Percentiles rank a stretch among this genome's conserved stretches.
Evolutionary conservation across 2,329 filamentous ascomycete genomes (phyloP).

Genomic region (Fusarium sp.): DNA sequence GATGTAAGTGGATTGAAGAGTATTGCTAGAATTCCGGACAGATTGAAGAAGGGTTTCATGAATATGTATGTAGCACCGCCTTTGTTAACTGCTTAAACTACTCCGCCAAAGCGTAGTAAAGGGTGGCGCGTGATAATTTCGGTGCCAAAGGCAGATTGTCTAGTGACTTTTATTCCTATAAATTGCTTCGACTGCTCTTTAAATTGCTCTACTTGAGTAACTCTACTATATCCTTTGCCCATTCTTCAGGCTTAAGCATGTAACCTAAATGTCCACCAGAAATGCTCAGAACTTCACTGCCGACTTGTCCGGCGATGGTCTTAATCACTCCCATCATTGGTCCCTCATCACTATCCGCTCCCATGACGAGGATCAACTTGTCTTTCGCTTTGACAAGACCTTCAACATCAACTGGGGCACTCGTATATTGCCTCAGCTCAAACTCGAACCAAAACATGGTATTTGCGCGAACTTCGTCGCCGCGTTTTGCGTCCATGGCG

Average conservation of each 20-base stretch:
- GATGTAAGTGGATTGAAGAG: background rate
- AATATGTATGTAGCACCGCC: slow-evolving; percentile 7
- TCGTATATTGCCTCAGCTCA: background rate
- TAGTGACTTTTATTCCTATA: too few relatives aligned
- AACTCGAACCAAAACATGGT: background rate
- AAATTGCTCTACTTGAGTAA: accelerated
- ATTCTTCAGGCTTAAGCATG: background rate
- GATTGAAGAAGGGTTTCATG: background rate
- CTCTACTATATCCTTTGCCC: background rate
- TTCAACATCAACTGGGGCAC: background rate
- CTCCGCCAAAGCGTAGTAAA: too few relatives aligned
- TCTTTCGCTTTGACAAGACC: background rate
- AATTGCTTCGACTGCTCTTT: too few relatives aligned
- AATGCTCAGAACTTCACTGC: background rate
- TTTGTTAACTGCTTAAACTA: background rate
- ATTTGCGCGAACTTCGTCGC: background rate
- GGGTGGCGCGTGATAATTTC: too few relatives aligned
- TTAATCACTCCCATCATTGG: background rate
- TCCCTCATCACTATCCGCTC: background rate
- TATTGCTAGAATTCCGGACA: slow-evolving; percentile 1
- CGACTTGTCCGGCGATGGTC: background rate
- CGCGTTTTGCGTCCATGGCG: background rate
- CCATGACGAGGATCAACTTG: background rate
- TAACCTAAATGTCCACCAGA: background rate
- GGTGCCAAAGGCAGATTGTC: too few relatives aligned